Evolutionary conservation across 306 rosid genomes (phyloP).

Genomic region (Dicorynia guianensis): DNA sequence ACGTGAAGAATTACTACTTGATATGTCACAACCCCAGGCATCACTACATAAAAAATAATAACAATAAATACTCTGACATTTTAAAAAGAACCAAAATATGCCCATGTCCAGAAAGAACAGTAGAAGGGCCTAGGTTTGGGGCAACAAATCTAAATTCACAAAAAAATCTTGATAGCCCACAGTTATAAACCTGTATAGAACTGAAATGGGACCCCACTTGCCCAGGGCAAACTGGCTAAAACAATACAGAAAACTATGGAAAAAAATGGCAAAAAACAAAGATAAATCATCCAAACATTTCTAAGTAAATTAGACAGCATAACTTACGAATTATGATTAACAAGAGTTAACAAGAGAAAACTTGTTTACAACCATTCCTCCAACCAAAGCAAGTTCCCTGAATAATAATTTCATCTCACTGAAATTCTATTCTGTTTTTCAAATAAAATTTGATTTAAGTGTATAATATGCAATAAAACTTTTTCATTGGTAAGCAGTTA

Average conservation of each 20-base stretch:
- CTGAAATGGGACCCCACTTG: no score
- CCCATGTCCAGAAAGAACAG: constrained; percentile 39
- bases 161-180: no score
- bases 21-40: constrained; percentile 25
- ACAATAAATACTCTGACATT: no score
- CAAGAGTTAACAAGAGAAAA: constrained; percentile 13
- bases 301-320: constrained; percentile 29
- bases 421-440: neutral
- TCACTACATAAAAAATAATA: constrained; percentile 11
- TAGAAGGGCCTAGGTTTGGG: constrained; percentile 5
- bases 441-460: neutral
- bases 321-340: constrained; percentile 30
- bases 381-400: neutral
- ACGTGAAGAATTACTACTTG: no score
- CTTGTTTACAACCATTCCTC: constrained; percentile 5
- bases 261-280: no score
- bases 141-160: constrained; percentile 18
- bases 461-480: no score
- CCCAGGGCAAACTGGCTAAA: no score
- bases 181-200: no score
- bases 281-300: no score
- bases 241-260: no score
- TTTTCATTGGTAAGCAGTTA: constrained; percentile 30
- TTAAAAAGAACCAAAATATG: constrained; percentile 1
- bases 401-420: constrained; percentile 1